Evolutionary conservation across 495 filamentous ascomycete genomes (phyloP), one percentile per base, ranked within the genome.

Genomic region (Gamarada debralockiae): DNA sequence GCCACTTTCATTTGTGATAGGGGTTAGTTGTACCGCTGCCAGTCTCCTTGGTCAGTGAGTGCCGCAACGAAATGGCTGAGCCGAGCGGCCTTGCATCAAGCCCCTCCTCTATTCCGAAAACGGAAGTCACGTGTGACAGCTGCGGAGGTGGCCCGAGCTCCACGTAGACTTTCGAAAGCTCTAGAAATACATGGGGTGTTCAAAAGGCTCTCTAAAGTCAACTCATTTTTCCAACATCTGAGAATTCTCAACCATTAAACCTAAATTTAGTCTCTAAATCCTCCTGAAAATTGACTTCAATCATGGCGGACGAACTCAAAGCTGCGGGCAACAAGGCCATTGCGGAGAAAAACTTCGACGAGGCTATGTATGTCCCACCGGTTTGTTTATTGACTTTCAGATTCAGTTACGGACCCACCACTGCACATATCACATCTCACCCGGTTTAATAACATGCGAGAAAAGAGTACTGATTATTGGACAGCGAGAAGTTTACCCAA

Each of bases 301-400:
- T 9, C 22, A 65, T 65, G 62, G 78, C 75, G 46, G 78, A 80
- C 59, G 76, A 73, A 73, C 80, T 97, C 60, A 98, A 98, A 78
- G 89, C 92, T 57, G 85, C 92, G 67, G 93, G 93, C 76, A 98
- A 98, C 76, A 95, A 96, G 72, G 91, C 93, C 71, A 97, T 98
- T 67, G 83, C 89, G 56, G 90, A 85, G 43, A 97, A 97, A 78
- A 88, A 97, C 64, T 98, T 96, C 64, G 78, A 92, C 60, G 91
- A 92, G 68, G 92, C 93, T 58, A 83, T 97, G 93, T 98, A 84
- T 69, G 87, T 79, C 56, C 52, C 18, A 23, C 34, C 43, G n/a
- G n/a, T 47, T 17, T 48, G 40, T 40, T 50, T 53, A 46, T 63
- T 41, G 50, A 38, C 7, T 18, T 9, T 18, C 37, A 5, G n/a